These are phyloP conservation scores for Cucurbita ficifolia DNA, from an alignment of 306 rosid species.

Conservation along the genomic window DNA sequence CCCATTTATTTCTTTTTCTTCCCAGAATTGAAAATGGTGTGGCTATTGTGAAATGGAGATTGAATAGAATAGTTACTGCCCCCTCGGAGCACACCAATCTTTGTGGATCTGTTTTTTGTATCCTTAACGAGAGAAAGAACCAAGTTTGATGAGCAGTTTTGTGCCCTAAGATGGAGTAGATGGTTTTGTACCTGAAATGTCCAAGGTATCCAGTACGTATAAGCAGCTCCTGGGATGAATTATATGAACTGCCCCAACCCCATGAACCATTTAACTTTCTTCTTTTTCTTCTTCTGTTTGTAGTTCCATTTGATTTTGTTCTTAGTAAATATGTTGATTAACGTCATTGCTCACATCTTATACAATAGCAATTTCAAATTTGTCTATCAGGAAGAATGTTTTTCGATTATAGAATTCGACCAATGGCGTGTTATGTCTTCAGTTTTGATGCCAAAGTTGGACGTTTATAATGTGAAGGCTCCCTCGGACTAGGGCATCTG, in stretches of 20 bases:
- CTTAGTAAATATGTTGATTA: constrained; percentile 3
- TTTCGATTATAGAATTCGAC: not conserved
- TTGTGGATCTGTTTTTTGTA: not conserved
- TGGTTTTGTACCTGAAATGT: not conserved
- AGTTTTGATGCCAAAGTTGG: not conserved
- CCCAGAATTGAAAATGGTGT: not conserved
- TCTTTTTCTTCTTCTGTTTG: not conserved
- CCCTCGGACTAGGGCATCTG: not conserved
- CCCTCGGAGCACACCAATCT: not conserved
- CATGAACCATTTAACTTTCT: not conserved
- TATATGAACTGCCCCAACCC: not conserved
- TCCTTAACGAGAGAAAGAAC: not conserved
- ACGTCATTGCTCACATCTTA: constrained; percentile 1
- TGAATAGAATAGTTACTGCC: not conserved
- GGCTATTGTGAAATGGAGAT: not conserved
- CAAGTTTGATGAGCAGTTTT: constrained; percentile 1
- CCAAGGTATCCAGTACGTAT: not conserved
- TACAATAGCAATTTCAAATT: not conserved
- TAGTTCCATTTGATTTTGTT: not conserved
- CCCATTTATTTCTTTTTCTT: not conserved
- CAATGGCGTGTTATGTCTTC: not conserved
- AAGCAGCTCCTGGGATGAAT: not conserved
- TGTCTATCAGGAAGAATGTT: constrained; percentile 3
- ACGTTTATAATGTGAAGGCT: not conserved
- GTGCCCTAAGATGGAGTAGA: not conserved